phyloP scores from a whole-genome alignment of 2,329 filamentous ascomycete species.

The Penicillium sp. region DNA sequence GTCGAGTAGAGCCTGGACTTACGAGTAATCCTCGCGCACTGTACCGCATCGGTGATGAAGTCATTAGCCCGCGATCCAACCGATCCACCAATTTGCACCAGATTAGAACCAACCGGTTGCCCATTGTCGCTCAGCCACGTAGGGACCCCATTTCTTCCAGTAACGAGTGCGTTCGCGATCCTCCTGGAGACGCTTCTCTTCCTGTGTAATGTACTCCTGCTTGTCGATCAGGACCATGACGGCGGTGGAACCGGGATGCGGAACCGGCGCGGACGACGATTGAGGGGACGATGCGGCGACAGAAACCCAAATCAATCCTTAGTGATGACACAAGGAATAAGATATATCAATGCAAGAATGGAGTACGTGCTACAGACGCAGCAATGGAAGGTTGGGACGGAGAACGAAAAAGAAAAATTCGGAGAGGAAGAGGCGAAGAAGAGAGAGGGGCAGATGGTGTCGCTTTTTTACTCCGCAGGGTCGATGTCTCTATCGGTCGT shows the following conservation, averaged over 20 bases:
- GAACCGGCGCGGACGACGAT: conserved; percentile 6
- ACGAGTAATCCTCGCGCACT: conserved; percentile 91
- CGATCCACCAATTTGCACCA: neutral
- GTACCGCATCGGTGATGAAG: conserved; percentile 21
- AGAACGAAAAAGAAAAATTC: neutral
- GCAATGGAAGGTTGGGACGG: neutral
- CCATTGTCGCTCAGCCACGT: conserved; percentile 93
- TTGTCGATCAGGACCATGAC: conserved; percentile 87
- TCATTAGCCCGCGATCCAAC: conserved; percentile 27
- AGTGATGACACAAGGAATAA: neutral
- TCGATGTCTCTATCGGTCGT: neutral
- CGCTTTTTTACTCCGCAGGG: neutral
- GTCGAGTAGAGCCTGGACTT: conserved; percentile 37
- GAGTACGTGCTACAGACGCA: neutral
- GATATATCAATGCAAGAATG: neutral
- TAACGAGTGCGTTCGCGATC: conserved; percentile 83
- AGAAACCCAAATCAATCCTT: neutral
- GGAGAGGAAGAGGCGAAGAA: conserved; percentile 5
- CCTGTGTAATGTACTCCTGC: conserved; percentile 82
- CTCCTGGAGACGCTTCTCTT: conserved; percentile 86
- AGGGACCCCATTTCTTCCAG: conserved; percentile 98
- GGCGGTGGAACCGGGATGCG: conserved; percentile 16
- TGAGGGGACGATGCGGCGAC: neutral
- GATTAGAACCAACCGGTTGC: conserved; percentile 69
- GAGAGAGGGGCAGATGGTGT: conserved; percentile 3